Conservation (phyloP, 345 rosid genomes). For the Moricandia moricandioides region DNA sequence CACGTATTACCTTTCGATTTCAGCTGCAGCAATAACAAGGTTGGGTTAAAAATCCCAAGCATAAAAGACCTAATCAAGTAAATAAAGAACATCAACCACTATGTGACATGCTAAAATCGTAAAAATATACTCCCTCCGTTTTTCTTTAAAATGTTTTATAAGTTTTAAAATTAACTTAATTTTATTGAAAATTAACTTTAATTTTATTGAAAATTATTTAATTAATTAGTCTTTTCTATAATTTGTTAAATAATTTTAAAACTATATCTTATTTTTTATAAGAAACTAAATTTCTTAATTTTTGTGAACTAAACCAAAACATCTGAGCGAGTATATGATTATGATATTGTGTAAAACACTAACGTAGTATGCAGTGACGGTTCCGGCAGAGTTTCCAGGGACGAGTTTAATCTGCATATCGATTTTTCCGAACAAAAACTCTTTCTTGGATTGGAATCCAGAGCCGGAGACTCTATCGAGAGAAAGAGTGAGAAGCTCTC, state of each 20-base stretch:
- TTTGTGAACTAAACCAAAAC: too few species aligned
- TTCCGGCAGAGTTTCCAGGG: conserved; percentile 61
- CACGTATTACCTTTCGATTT: conserved; percentile 52
- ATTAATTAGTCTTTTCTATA: too few species aligned
- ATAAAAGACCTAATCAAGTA: not conserved
- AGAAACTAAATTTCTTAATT: too few species aligned
- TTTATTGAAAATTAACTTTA: too few species aligned
- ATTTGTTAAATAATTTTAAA: too few species aligned
- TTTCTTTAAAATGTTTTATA: too few species aligned
- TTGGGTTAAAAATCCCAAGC: not conserved
- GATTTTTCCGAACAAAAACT: conserved; percentile 56
- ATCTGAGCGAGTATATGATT: too few species aligned
- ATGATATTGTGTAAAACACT: conserved; percentile 17
- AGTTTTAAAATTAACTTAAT: too few species aligned
- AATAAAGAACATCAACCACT: not conserved
- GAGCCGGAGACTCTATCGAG: conserved; percentile 62
- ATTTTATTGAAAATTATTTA: too few species aligned
- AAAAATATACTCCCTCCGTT: too few species aligned
- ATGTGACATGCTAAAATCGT: too few species aligned
- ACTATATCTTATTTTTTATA: too few species aligned
- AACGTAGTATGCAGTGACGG: conserved; percentile 57
- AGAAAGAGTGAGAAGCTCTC: conserved; percentile 57
- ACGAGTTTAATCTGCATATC: conserved; percentile 62
- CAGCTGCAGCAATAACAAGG: conserved; percentile 40
- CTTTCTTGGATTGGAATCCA: conserved; percentile 57